Evolutionary conservation across 192 early-diverging fungal genomes (phyloP), one percentile per base, ranked within the genome.

Genomic region (Entophlyctis luteolus): DNA sequence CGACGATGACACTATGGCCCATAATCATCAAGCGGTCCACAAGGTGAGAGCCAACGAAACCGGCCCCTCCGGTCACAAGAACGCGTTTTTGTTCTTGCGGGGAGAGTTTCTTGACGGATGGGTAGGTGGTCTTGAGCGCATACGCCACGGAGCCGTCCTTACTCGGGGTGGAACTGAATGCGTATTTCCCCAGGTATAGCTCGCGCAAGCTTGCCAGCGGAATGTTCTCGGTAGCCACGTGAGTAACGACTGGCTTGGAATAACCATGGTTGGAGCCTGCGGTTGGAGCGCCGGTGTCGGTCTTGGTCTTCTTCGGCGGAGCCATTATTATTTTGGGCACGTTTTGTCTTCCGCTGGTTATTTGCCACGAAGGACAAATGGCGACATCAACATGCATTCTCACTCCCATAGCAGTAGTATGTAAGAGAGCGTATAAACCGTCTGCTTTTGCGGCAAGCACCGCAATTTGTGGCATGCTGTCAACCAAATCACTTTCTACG

Each of bases 31-130:
- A 65, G 22, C 88, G 73, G 56, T 91, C 90, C 0, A 91, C 89
- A 4, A 93, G 75, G 71, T 93, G 90, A 5, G 86, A 88, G 5
- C 91, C 91, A 0, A 93, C 89, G 77, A 93, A 93, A 14, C 91
- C 91, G n/a, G 91, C 89, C 12, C 91, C 91, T 5, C 91, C 91
- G 2, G 90, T 93, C 2, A 93, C 90, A 18, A 93, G 73, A 20
- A 93, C 89, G 8, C 89, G 79, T 68, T 88, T 88, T 49, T 79
- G 78, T 31, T 88, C 81, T 8, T 63, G 62, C 3, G 67, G 72
- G 8, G 56, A 65, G 48, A 92, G 73, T 29, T 72, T 74, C 27
- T 78, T 79, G 10, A 92, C 85, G 1, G 87, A 70, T 14, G 88
- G 82, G 58, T 79, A 89, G 0, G 68, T 72, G 28, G 62, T 73